Evolutionary conservation across 139 green algal species (phyloP).

Genomic region (Chlorella sp.): DNA sequence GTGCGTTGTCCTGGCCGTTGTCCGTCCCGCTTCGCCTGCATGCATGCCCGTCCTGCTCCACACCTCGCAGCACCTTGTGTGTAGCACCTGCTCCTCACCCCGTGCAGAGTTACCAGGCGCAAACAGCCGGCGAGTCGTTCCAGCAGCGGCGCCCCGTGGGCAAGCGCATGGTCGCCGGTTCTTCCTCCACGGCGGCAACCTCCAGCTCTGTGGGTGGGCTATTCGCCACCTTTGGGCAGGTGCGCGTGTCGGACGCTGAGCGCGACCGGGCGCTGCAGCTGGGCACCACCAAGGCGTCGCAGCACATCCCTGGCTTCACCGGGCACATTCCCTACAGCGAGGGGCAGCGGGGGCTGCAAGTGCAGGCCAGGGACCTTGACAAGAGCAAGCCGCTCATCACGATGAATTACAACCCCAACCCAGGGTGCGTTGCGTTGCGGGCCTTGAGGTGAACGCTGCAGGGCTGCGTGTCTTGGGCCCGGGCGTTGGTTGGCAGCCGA

Average conservation of each 20-base stretch:
- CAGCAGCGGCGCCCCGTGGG: background rate
- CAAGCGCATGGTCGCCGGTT: background rate
- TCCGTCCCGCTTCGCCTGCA: background rate
- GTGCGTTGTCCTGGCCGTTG: background rate
- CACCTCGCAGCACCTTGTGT: background rate
- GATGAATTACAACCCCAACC: slow-evolving; percentile 10
- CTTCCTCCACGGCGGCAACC: background rate
- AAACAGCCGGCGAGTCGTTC: background rate
- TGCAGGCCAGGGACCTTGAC: background rate
- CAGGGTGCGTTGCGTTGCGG: background rate
- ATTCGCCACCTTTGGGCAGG: background rate
- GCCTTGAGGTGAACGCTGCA: background rate
- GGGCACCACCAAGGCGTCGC: background rate
- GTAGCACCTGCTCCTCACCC: background rate
- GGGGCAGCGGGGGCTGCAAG: too few species aligned
- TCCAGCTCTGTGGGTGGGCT: too few species aligned
- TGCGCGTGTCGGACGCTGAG: background rate
- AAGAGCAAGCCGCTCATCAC: background rate
- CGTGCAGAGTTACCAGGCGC: background rate
- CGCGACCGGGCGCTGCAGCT: background rate
- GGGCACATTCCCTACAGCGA: background rate
- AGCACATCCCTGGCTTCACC: background rate
- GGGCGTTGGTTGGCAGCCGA: background rate
- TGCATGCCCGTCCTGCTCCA: background rate
- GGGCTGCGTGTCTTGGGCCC: background rate